Evolutionary conservation across 2,329 filamentous ascomycete genomes (phyloP).

Genomic region (Fusarium sp.): DNA sequence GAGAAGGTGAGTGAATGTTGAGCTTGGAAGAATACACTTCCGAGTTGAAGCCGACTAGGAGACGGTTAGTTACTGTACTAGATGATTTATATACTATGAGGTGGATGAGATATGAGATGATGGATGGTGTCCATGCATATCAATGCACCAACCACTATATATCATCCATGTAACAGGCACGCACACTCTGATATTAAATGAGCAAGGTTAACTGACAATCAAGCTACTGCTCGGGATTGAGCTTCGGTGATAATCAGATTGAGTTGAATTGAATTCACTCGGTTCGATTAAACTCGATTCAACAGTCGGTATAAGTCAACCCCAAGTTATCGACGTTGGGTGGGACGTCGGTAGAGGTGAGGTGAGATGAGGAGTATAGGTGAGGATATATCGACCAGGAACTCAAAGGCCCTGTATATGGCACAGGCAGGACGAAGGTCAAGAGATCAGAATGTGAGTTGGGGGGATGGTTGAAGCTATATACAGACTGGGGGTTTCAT

Average conservation of each 20-base stretch:
- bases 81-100: neutral
- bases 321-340: constrained; percentile 13
- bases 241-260: constrained; percentile 9
- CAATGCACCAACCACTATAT: neutral
- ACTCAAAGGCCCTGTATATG: constrained; percentile 41
- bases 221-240: constrained; percentile 20
- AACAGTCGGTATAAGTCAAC: constrained; percentile 7
- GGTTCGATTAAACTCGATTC: constrained; percentile 7
- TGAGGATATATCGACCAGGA: constrained; percentile 40
- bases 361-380: constrained; percentile 11
- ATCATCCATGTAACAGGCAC: constrained; percentile 7
- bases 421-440: constrained; percentile 36
- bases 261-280: constrained; percentile 9
- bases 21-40: constrained; percentile 5
- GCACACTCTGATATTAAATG: neutral
- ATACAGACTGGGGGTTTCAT: constrained; percentile 45
- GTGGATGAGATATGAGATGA: neutral
- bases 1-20: constrained; percentile 14
- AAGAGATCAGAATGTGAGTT: constrained; percentile 13
- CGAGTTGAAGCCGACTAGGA: constrained; percentile 9
- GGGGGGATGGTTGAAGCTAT: constrained; percentile 45
- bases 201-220: constrained; percentile 34
- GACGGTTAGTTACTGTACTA: constrained; percentile 14
- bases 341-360: constrained; percentile 7
- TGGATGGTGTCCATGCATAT: neutral